Evolutionary conservation across 2,329 filamentous ascomycete genomes (phyloP), one percentile per base, ranked within the genome.

Genomic region (Arthrinium puccinioides): DNA sequence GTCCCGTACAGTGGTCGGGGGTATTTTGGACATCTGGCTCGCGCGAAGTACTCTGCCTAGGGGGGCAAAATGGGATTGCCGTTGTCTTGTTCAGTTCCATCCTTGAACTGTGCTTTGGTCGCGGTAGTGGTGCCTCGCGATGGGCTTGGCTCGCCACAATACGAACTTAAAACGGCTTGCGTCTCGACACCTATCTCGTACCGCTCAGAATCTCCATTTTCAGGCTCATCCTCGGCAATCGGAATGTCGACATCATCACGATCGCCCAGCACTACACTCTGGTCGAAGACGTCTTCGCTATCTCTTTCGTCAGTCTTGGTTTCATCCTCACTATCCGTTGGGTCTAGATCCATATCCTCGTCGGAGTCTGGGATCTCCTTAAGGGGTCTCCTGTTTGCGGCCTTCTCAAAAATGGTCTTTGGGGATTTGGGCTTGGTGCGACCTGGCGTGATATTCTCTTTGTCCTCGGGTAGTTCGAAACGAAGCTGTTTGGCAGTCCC

Each of bases 381-480:
- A 18, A 57, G 38, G 14, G 54, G 48, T 18, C 36, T 36, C 15
- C 55, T 47, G 10, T 41, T 40, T 7, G 50, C 36, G 15, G 39
- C 36, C 35, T 46, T 46, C 13, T 35, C 43, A 10, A 32, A 26
- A 4, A 43, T 38, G 9, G 43, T 42, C 32, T 54, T 59, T n/a
- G 53, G 52, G 5, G 46, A 41, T 28, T 57, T 57, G 6, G 55
- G 56, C 27, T 52, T 50, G 16, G 46, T 54, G 26, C 53, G 50
- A 21, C 51, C 53, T 10, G 56, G 56, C 2, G 56, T 59, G 29
- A 56, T 50, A 31, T 59, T 59, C 39, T 59, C 56, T 36, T 59
- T 59, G 23, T 59, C 44, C 6, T 55, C 55, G 4, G 51, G 53
- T 7, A 57, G 14, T 10, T 51, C 41, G 24, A 57, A 57, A 15